These are phyloP conservation scores for Cutaneotrichosporon dermatis DNA, from an alignment of 1,284 basidiomycete species.

Conservation along the genomic window DNA sequence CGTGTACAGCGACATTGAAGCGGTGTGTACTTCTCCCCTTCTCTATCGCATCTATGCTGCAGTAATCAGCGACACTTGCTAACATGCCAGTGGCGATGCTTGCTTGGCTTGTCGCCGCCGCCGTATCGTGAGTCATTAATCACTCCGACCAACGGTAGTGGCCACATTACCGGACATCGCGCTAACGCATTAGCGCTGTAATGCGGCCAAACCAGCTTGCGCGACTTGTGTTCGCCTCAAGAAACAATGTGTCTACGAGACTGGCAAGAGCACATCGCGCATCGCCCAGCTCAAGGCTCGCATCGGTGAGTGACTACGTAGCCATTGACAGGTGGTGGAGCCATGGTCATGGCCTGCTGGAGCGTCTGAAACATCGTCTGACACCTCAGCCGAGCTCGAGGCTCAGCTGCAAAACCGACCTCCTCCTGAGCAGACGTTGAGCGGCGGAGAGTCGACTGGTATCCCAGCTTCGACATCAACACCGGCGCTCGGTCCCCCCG, in stretches of 20 bases:
- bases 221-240: slow-evolving; percentile 25
- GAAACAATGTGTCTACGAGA: slow-evolving; percentile 31
- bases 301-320: slow-evolving; percentile 14
- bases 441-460: neutral
- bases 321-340: neutral
- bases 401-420: slow-evolving; percentile 12
- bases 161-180: too few relatives aligned
- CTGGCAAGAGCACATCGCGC: slow-evolving; percentile 22
- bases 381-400: slow-evolving; percentile 16
- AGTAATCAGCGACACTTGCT: slow-evolving; percentile 1
- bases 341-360: too few relatives aligned
- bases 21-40: slow-evolving; percentile 10
- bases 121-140: slow-evolving; percentile 22
- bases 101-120: slow-evolving; percentile 31
- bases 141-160: too few relatives aligned
- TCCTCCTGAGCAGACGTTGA: neutral
- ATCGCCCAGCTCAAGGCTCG: slow-evolving; percentile 29
- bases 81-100: slow-evolving; percentile 26
- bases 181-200: slow-evolving; percentile 21
- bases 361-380: too few relatives aligned
- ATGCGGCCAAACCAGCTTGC: slow-evolving; percentile 29
- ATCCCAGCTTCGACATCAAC: neutral
- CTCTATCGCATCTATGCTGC: neutral
- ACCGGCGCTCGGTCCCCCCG: too few relatives aligned
- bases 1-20: slow-evolving; percentile 14